Conservation (phyloP, 805 yeast genomes). For the Starmera quercuum region DNA sequence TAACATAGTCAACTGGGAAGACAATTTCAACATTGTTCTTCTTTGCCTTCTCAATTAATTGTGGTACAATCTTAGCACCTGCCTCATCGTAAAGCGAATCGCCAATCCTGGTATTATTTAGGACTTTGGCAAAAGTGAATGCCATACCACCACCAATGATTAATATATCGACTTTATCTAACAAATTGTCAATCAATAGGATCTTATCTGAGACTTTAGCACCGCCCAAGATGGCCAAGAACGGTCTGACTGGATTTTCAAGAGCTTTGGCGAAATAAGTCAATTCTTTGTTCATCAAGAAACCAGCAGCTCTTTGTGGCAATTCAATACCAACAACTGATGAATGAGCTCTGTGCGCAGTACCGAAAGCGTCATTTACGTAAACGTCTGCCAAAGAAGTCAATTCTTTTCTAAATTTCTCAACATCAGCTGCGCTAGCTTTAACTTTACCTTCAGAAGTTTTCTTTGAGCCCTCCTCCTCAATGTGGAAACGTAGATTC, state of each 20-base stretch:
- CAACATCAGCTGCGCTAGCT: constrained; percentile 82
- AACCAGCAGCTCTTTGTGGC: constrained; percentile 97
- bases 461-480: constrained; percentile 91
- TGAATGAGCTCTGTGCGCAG: constrained; percentile 99
- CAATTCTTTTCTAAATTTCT: constrained; percentile 81
- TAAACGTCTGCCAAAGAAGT: constrained; percentile 94
- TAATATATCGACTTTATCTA: constrained; percentile 90
- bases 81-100: constrained; percentile 86
- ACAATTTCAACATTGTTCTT: constrained; percentile 89
- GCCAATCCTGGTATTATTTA: constrained; percentile 83
- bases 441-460: constrained; percentile 90
- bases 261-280: constrained; percentile 96
- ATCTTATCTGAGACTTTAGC: constrained; percentile 99
- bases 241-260: constrained; percentile 97
- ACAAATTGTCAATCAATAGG: constrained; percentile 92
- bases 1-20: constrained; percentile 92
- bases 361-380: constrained; percentile 97
- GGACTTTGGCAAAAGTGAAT: constrained; percentile 94
- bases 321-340: constrained; percentile 97
- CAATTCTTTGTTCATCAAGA: constrained; percentile 96
- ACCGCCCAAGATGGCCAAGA: constrained; percentile 98
- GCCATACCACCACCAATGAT: constrained; percentile 99
- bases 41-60: constrained; percentile 93
- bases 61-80: constrained; percentile 93
- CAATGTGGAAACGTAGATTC: constrained; percentile 97